Base-by-base conservation (phyloP, 768 basidiomycete species). In the Tremella yokohamensis region DNA sequence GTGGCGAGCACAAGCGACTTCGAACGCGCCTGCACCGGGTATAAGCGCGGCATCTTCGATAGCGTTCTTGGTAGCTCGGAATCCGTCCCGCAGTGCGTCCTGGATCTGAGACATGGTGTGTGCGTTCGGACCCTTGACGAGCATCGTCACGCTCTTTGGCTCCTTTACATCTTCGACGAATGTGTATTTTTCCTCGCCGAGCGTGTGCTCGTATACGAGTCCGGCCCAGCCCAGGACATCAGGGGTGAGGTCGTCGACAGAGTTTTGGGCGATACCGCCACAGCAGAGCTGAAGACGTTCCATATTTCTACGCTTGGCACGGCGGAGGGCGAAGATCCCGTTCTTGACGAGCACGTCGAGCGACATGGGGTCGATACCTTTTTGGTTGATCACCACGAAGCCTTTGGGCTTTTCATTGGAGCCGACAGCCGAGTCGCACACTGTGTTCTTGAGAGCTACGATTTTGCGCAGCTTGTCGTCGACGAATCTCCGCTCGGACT, bases 301-400 rank as follows among this genome's bases (percentile, higher is more conserved):
- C 96, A 99, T 98, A 75, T 99, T 99, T 70, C 96, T 85, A 74
- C 96, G 82, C 81, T 99, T 99, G 16, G 96, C 96, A 60, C 96
- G 82, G 62, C 96, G 84, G 51, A 99, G 82, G 19, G 91, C 94
- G 57, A 99, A 79, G 62, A 99, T 98, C 12, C 92, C 94, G 77
- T 91, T 89, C 82, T 98, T 98, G 44, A 90, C 92, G 40, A 99
- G 81, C 40, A 98, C 86, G 77, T 99, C 96, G 56, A 99, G 82
- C 69, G 88, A 90, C 74, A 99, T 83, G 6, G 96, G 96, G 77
- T 99, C 96, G 64, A 99, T 99, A 62, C 96, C 96, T 78, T 99
- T 99, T 78, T 99, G 96, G 78, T 98, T 99, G 79, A 99, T 87
- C 54, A 98, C 78, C 50, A 98, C 94, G 74, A 99, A 97, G 72